These are phyloP conservation scores for Linum tenue DNA, from an alignment of 345 rosid species.

Conservation along the genomic window DNA sequence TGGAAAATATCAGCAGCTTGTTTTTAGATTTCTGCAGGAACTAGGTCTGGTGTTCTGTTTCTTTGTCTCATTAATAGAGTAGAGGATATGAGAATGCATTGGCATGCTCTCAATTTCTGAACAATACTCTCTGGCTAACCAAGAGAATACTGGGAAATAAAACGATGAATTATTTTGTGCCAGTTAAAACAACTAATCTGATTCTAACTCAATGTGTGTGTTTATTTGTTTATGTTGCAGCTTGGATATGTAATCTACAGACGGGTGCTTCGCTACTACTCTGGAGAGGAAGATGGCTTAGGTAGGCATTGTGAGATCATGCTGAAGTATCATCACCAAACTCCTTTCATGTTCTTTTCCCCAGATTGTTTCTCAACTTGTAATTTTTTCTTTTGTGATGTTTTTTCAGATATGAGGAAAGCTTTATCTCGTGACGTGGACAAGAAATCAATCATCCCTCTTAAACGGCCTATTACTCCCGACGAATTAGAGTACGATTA, in stretches of 20 bases:
- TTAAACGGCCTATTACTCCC: conserved; percentile 75
- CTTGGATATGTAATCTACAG: conserved; percentile 80
- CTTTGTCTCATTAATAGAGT: too few relatives aligned
- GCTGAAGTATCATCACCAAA: neutral
- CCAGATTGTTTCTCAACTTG: neutral
- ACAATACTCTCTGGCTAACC: too few relatives aligned
- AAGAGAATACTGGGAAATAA: too few relatives aligned
- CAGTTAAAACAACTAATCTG: too few relatives aligned
- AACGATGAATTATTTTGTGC: too few relatives aligned
- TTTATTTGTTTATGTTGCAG: conserved; percentile 34
- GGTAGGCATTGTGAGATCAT: conserved; percentile 35
- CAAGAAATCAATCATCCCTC: conserved; percentile 83
- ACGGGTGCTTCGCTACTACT: conserved; percentile 84
- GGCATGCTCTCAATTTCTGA: too few relatives aligned
- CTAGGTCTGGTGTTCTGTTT: too few relatives aligned
- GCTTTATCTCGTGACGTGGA: conserved; percentile 78
- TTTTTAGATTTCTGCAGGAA: too few relatives aligned
- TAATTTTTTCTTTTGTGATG: neutral
- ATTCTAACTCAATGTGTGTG: conserved; percentile 3
- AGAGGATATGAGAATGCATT: too few relatives aligned
- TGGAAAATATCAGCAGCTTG: too few relatives aligned
- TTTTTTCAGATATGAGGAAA: conserved; percentile 80
- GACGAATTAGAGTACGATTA: conserved; percentile 89
- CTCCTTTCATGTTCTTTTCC: neutral
- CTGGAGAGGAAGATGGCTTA: conserved; percentile 90